phyloP scores from a whole-genome alignment of 345 rosid species.

The Citrus maxima region DNA sequence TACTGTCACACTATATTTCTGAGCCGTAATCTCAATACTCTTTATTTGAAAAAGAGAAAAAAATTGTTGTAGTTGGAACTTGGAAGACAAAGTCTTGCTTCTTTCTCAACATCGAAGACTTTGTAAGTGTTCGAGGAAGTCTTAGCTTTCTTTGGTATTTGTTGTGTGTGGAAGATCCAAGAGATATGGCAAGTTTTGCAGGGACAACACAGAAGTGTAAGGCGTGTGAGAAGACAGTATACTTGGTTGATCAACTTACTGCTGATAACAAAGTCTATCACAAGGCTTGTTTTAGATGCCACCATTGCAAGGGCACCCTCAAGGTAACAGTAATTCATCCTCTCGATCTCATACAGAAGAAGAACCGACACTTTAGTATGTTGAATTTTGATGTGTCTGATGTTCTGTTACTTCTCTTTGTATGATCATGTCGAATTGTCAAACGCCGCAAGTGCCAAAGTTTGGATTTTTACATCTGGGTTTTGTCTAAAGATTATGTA shows the following conservation, averaged over 20 bases:
- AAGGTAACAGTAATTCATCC: conserved; percentile 23
- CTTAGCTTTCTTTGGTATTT: conserved; percentile 1
- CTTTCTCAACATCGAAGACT: background rate
- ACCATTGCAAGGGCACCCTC: conserved; percentile 55
- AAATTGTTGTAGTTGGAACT: background rate
- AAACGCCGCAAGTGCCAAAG: background rate
- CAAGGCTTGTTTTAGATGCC: conserved; percentile 53
- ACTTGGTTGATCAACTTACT: conserved; percentile 46
- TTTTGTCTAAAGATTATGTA: conserved; percentile 7
- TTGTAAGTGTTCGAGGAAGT: background rate
- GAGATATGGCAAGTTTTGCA: conserved; percentile 37
- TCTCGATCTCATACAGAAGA: background rate
- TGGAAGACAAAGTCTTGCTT: conserved; percentile 2
- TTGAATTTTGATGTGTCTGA: background rate
- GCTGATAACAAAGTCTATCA: conserved; percentile 46
- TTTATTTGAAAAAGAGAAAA: background rate
- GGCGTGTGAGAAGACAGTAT: conserved; percentile 53
- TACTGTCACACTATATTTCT: background rate
- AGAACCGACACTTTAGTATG: background rate
- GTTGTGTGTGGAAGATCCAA: background rate
- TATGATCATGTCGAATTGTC: background rate
- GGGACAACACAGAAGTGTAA: conserved; percentile 54
- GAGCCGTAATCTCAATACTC: conserved; percentile 7
- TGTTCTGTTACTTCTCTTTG: background rate
- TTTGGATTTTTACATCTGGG: background rate